Base-by-base conservation (phyloP, 108 stramenopile genomes). In the Fistulifera solaris region DNA sequence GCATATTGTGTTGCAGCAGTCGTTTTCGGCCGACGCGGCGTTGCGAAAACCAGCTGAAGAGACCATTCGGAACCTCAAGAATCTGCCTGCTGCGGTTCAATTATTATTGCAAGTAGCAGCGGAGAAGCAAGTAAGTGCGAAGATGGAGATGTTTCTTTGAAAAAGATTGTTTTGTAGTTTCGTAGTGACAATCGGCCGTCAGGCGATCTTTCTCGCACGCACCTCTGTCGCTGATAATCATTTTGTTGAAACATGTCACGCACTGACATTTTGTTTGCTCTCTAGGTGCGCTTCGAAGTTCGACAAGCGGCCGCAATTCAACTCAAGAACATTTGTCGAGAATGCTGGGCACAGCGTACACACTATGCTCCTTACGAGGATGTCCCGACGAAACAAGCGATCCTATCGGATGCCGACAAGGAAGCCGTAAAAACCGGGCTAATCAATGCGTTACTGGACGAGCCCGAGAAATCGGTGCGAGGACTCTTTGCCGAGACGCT, bases 401-500 rank as follows among this genome's bases (percentile, higher is more conserved):
- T 89, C n/a, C 48, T 93, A 5, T 48, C 60, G 24, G 75, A 79
- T 19, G 81, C 71, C 16, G 93, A 93, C 69, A 87, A 92, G 65
- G 49, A 46, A 17, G 65, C 35, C 10, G 68, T 88, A 27, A 80
- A 86, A 48, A 58, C 54, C 23, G 78, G 81, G 38, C 58, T 92
- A 21, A 61, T 97, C 10, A 87, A 81, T 16, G 75, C 85, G n/a
- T 60, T 95, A 17, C 54, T 94, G 45, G 62, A 73, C 17, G 93
- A 94, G 70, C 76, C 81, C 1, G 92, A 94, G 52, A 94, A 85
- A 70, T 74, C 72, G 39, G 58, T 97, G 23, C 81, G 92, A 22
- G 92, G 90, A 58, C 64, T 95, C 56, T 61, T 97, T 61, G 96
- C 94, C 0, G 96, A 97, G 61, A 85, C 90, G 0, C 49, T 97